Evolutionary conservation across 2,329 filamentous ascomycete genomes (phyloP).

Genomic region (Arthrocladium fulminans): DNA sequence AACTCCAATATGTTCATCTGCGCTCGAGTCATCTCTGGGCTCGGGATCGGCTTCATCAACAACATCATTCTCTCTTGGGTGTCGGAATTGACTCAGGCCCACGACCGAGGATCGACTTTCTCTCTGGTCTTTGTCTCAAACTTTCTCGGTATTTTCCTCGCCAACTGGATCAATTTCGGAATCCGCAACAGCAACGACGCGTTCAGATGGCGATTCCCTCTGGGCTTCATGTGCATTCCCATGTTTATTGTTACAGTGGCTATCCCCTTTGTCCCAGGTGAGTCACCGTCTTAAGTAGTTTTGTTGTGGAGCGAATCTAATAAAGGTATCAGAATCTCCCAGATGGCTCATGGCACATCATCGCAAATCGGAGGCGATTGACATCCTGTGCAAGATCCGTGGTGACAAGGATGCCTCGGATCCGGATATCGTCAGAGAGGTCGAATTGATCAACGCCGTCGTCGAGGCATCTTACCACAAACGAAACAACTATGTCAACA

Average conservation of each 20-base stretch:
- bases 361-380: conserved; percentile 27
- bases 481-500: conserved; percentile 30
- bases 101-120: conserved; percentile 25
- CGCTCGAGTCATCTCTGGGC: conserved; percentile 25
- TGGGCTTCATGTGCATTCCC: conserved; percentile 26
- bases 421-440: conserved; percentile 27
- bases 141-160: conserved; percentile 25
- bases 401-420: conserved; percentile 28
- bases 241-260: conserved; percentile 21
- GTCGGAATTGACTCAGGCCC: conserved; percentile 24
- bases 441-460: conserved; percentile 35
- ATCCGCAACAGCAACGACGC: conserved; percentile 16
- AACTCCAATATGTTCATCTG: conserved; percentile 26
- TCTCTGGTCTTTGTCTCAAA: conserved; percentile 26
- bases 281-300: no score
- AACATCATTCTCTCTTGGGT: conserved; percentile 25
- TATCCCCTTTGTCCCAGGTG: conserved; percentile 26
- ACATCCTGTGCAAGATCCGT: conserved; percentile 28
- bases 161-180: conserved; percentile 28
- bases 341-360: conserved; percentile 33
- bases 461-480: conserved; percentile 33
- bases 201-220: conserved; percentile 26
- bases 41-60: conserved; percentile 28
- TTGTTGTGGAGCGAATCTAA: no score
- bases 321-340: not conserved